Conservation (phyloP, 2,329 filamentous ascomycete genomes). For the Monilinia polystroma region DNA sequence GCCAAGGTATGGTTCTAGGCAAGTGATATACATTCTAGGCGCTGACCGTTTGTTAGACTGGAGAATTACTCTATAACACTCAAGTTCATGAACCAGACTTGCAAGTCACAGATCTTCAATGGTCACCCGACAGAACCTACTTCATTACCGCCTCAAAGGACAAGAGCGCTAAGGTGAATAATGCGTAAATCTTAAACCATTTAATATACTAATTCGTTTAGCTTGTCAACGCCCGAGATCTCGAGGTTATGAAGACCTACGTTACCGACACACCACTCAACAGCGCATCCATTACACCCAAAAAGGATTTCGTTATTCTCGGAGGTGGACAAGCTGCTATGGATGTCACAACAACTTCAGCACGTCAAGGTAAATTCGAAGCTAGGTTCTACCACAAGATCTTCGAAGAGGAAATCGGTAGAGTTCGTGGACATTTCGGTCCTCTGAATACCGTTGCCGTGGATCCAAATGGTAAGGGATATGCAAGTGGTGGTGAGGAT, state of each 20-base stretch:
- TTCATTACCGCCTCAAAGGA: conserved; percentile 99
- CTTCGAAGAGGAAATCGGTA: conserved; percentile 97
- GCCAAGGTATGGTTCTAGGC: conserved; percentile 62
- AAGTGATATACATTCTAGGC: conserved; percentile 9
- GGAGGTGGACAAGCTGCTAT: conserved; percentile 98
- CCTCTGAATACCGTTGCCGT: conserved; percentile 84
- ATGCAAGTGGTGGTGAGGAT: conserved; percentile 95
- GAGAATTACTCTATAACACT: conserved; percentile 77
- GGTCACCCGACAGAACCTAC: conserved; percentile 89
- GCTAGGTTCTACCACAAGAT: conserved; percentile 99
- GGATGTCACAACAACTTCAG: conserved; percentile 89
- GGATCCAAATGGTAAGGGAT: conserved; percentile 86
- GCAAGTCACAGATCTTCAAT: conserved; percentile 85
- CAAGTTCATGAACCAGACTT: conserved; percentile 82
- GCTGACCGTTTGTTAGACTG: conserved; percentile 52
- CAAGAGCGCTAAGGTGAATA: conserved; percentile 82
- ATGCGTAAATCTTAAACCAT: not conserved
- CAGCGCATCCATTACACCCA: conserved; percentile 87
- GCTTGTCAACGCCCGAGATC: conserved; percentile 81
- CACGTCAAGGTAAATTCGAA: conserved; percentile 98
- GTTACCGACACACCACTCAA: conserved; percentile 91
- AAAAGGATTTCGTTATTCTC: conserved; percentile 97
- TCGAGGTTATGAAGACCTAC: conserved; percentile 92
- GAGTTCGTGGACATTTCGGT: conserved; percentile 96
- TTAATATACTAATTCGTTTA: conserved; percentile 38